phyloP scores from a whole-genome alignment of 106 monocot genomes.

The Ottelia alismoides region DNA sequence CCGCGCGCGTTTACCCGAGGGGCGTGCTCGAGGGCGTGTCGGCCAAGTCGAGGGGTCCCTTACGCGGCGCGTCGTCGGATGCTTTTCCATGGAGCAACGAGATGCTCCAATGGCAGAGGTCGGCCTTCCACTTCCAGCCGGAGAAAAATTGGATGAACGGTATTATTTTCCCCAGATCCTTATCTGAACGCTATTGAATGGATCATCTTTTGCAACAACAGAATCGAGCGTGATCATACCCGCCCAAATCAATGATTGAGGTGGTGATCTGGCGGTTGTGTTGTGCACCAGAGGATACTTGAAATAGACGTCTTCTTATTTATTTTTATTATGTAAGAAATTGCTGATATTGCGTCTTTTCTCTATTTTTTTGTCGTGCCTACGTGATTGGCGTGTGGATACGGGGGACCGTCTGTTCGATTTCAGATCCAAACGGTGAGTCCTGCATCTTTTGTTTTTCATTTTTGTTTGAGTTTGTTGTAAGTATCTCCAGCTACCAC shows the following conservation, averaged over 20 bases:
- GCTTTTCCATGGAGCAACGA: constrained; percentile 34
- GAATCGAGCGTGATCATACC: not conserved
- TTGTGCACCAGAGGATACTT: too few species aligned
- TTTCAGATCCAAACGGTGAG: constrained; percentile 43
- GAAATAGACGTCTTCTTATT: too few species aligned
- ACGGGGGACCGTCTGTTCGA: not conserved
- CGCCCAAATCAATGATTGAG: too few species aligned
- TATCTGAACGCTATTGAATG: too few species aligned
- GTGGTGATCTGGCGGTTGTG: too few species aligned
- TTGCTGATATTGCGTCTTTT: not conserved
- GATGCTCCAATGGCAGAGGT: constrained; percentile 65
- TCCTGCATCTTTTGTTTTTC: too few species aligned
- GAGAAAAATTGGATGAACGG: constrained; percentile 80
- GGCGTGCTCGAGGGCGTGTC: constrained; percentile 13
- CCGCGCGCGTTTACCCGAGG: constrained; percentile 46
- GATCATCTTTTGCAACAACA: too few species aligned
- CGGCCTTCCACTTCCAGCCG: constrained; percentile 70
- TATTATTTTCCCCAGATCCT: not conserved
- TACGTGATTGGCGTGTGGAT: not conserved
- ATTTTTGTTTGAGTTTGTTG: too few species aligned
- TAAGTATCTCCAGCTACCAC: too few species aligned
- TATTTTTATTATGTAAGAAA: not conserved
- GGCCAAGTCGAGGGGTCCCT: not conserved
- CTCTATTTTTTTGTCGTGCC: constrained; percentile 3
- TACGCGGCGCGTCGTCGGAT: not conserved